Base-by-base conservation (phyloP, 2,329 filamentous ascomycete species). In the Aspergillus cejpii region DNA sequence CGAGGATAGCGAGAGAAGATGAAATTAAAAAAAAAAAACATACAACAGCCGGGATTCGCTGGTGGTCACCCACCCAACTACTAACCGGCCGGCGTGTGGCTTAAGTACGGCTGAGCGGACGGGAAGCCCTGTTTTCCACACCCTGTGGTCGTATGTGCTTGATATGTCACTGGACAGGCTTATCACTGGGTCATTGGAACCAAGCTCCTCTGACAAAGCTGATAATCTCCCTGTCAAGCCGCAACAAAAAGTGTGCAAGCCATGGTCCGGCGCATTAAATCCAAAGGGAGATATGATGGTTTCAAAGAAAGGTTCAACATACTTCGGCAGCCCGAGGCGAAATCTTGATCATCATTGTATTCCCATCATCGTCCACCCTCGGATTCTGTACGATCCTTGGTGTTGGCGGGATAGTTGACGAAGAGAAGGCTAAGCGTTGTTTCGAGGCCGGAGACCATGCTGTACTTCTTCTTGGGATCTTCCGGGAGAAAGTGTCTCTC, bases 301-400 rank as follows among this genome's bases (percentile, higher is more conserved):
- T 28, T 44, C 50, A 41, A 36, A 29, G 43, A 14, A 39, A 4
- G n/a, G 43, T 37, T 52, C 7, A 48, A 62, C 73, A 39, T 75
- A 89, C 86, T 70, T 85, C 80, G 33, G 85, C 83, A 31, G 91
- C 91, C 39, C 90, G 79, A 1, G 86, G 78, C 0, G 89, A 94
- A 50, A 97, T 94, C 43, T 84, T 83, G 19, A 98, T 76, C 56
- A 73, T 72, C 82, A 95, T 88, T 15, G 84, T 79, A n/a, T 87
- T 84, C 20, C 91, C 91, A 44, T 90, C 81, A 24, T 94, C 87
- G 63, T 92, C 87, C 44, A 76, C 77, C 54, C 84, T 81, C 0
- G 88, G 86, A 62, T 97, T 95, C 46, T 67, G 62, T 34, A 63
- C 51, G 12, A 74, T 67, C 44, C 76, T 72, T 12, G 68, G 69